Evolutionary conservation across 345 rosid genomes (phyloP).

Genomic region (Sonneratia caseolaris): DNA sequence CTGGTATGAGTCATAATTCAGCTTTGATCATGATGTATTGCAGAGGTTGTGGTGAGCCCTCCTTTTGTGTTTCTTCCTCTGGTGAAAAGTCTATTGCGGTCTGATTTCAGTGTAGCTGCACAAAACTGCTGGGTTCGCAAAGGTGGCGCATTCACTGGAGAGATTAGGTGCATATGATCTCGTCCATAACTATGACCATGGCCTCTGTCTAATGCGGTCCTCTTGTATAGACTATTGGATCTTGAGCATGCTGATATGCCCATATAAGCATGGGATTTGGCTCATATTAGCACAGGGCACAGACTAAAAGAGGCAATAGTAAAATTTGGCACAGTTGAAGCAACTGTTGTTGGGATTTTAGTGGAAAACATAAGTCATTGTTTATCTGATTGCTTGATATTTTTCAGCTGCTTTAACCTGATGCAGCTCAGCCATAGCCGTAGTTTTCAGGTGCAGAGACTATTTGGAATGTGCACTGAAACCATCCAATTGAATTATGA

Average conservation of each 20-base stretch:
- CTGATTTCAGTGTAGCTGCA: conserved; percentile 57
- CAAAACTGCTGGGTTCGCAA: conserved; percentile 67
- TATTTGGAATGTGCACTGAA: too few species aligned
- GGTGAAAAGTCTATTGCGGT: conserved; percentile 35
- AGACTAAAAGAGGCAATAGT: too few species aligned
- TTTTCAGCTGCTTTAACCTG: not conserved
- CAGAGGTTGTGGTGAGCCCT: conserved; percentile 76
- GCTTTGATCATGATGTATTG: not conserved
- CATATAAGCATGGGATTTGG: not conserved
- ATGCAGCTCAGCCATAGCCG: not conserved
- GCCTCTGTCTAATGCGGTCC: not conserved
- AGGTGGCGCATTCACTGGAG: conserved; percentile 68
- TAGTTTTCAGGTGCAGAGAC: too few species aligned
- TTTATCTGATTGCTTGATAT: not conserved
- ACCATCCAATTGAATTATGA: too few species aligned
- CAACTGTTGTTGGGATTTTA: too few species aligned
- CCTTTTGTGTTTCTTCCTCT: conserved; percentile 51
- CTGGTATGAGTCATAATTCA: not conserved
- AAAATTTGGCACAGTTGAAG: too few species aligned
- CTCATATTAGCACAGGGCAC: too few species aligned
- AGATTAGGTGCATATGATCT: conserved; percentile 33
- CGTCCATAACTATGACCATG: not conserved
- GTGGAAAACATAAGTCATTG: not conserved
- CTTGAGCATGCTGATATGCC: not conserved
- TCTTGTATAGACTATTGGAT: not conserved